Evolutionary conservation across 2,329 filamentous ascomycete genomes (phyloP).

Genomic region (Cyphellophora europaea): DNA sequence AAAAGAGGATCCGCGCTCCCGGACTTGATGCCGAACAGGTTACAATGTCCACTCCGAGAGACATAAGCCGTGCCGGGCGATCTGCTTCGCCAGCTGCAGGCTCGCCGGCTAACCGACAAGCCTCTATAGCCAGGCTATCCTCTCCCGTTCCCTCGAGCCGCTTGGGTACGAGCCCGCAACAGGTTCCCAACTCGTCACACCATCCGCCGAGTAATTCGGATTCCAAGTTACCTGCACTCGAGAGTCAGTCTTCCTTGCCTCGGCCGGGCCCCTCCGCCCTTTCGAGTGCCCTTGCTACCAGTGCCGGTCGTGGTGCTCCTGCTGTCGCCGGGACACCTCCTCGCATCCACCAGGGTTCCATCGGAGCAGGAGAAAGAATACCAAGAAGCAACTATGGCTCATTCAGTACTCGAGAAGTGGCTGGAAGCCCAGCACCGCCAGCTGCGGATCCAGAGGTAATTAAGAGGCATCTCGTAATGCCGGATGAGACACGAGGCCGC

Average conservation of each 20-base stretch:
- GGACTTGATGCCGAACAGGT: no score
- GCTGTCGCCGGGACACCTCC: conserved; percentile 14
- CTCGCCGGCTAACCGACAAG: conserved; percentile 36
- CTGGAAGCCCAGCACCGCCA: conserved; percentile 47
- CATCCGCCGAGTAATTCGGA: conserved; percentile 4
- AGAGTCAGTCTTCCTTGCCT: conserved; percentile 48
- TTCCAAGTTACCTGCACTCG: conserved; percentile 30
- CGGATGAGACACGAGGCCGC: conserved; percentile 36
- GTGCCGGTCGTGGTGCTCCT: conserved; percentile 48
- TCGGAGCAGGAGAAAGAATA: conserved; percentile 36
- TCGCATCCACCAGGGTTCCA: conserved; percentile 41
- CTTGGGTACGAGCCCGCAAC: conserved; percentile 36
- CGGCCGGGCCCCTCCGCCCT: conserved; percentile 82
- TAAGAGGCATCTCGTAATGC: conserved; percentile 75
- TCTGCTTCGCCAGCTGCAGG: conserved; percentile 13
- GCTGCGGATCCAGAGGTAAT: conserved; percentile 85
- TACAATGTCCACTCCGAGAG: background rate
- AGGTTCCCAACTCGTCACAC: conserved; percentile 30
- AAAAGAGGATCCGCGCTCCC: no score
- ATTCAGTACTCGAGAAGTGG: conserved; percentile 53
- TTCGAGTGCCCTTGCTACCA: conserved; percentile 74
- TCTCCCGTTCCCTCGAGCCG: conserved; percentile 44
- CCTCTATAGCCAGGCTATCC: conserved; percentile 45
- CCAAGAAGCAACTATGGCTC: conserved; percentile 74
- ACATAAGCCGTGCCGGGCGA: background rate